Conservation (phyloP, 2,329 filamentous ascomycete genomes). For the Falciphora oryzae region DNA sequence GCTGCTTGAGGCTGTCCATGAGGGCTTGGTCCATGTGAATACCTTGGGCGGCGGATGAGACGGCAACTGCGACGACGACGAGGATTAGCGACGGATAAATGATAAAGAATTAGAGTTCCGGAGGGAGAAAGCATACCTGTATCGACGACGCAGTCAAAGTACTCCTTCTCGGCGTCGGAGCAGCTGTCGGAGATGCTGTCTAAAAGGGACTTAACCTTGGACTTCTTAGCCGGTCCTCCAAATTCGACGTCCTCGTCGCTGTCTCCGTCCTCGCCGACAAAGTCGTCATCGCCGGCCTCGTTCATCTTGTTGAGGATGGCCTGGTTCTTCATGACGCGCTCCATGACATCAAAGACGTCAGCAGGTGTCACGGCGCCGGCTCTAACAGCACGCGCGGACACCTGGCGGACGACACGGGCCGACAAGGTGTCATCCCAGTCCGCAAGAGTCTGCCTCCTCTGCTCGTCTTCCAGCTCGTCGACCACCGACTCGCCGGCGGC, state of each 20-base stretch:
- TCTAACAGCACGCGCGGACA: slow-evolving; percentile 6
- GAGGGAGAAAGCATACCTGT: background rate
- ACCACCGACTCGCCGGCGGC: background rate
- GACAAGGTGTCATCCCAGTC: background rate
- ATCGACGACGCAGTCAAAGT: slow-evolving; percentile 4
- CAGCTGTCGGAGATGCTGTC: background rate
- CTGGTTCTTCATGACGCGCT: slow-evolving; percentile 4
- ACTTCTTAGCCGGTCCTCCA: background rate
- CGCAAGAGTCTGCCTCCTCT: slow-evolving; percentile 3
- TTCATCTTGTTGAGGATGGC: slow-evolving; percentile 4
- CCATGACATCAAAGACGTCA: slow-evolving; percentile 8
- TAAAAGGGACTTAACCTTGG: background rate
- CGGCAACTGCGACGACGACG: background rate
- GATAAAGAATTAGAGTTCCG: too few relatives aligned
- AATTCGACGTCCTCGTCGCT: background rate
- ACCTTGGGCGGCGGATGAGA: background rate
- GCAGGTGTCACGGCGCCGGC: slow-evolving; percentile 1
- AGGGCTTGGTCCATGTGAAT: slow-evolving; percentile 6
- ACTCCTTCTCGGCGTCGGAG: background rate
- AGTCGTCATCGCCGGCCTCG: slow-evolving; percentile 2
- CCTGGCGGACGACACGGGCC: background rate
- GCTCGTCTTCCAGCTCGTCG: background rate
- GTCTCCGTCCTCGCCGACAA: slow-evolving; percentile 1
- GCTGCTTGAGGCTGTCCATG: slow-evolving; percentile 2
- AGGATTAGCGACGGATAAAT: background rate